Percentiles rank a stretch among this genome's conserved stretches.
Conservation (phyloP, 1,284 basidiomycete species). For the Pulveroboletus sp. region DNA sequence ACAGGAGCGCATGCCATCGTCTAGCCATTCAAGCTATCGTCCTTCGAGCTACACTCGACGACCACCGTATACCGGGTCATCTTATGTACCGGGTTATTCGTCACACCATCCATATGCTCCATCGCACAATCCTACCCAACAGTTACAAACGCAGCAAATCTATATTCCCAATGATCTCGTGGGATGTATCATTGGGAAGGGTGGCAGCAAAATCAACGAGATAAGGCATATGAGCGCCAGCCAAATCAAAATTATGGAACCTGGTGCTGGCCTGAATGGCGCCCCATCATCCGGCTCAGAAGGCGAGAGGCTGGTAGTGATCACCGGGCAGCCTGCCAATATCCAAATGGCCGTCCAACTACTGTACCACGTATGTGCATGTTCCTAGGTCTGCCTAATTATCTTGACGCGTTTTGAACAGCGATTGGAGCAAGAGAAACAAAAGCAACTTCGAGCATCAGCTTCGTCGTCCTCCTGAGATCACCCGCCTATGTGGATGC, state of each 20-base stretch:
- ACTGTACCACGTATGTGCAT: constrained; percentile 78
- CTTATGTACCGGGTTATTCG: constrained; percentile 67
- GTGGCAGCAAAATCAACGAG: constrained; percentile 98
- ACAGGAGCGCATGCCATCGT: constrained; percentile 81
- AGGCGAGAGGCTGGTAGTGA: constrained; percentile 89
- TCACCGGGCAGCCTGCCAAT: constrained; percentile 90
- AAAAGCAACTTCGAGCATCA: constrained; percentile 69
- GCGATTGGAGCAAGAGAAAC: constrained; percentile 87
- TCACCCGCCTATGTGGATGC: background rate
- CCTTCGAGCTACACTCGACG: constrained; percentile 56
- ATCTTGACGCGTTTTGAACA: constrained; percentile 36
- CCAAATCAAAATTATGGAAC: constrained; percentile 99
- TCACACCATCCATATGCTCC: constrained; percentile 48
- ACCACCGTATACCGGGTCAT: constrained; percentile 58
- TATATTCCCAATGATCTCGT: constrained; percentile 98
- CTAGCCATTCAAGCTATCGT: constrained; percentile 55
- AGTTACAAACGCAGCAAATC: constrained; percentile 95
- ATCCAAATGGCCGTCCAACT: constrained; percentile 97
- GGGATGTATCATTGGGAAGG: constrained; percentile 98
- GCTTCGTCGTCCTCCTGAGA: constrained; percentile 34
- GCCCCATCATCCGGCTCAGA: constrained; percentile 68
- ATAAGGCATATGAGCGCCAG: constrained; percentile 93
- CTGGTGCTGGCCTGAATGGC: constrained; percentile 77
- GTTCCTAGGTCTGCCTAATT: constrained; percentile 1
- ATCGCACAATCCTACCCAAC: constrained; percentile 46